Evolutionary conservation across 805 yeast species (phyloP).

Genomic region (Jamesozyma piceae): DNA sequence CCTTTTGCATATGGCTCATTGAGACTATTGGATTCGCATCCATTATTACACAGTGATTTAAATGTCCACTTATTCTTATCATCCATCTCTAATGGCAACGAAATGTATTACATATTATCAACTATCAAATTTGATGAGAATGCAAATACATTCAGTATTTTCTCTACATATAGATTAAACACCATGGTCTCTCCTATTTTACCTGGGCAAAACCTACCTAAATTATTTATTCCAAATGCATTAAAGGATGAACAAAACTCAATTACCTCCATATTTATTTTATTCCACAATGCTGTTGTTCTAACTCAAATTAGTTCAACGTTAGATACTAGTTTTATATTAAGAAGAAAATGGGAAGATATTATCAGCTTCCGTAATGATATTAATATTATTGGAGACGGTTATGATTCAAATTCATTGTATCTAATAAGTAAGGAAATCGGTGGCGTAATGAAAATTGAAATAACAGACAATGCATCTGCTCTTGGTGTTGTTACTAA

Average conservation of each 20-base stretch:
- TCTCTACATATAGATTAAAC: constrained; percentile 59
- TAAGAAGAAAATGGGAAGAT: constrained; percentile 71
- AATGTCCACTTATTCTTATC: constrained; percentile 43
- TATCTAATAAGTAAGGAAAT: constrained; percentile 40
- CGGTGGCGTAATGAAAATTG: constrained; percentile 52
- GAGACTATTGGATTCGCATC: constrained; percentile 53
- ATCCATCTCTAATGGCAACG: constrained; percentile 31
- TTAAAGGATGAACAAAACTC: constrained; percentile 8
- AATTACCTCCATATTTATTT: constrained; percentile 43
- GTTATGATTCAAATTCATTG: constrained; percentile 43
- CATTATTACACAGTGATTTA: constrained; percentile 33
- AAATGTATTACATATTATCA: constrained; percentile 39
- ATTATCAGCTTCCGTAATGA: constrained; percentile 46
- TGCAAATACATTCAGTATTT: constrained; percentile 42
- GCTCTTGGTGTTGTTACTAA: constrained; percentile 8
- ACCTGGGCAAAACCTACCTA: constrained; percentile 3
- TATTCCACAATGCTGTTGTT: constrained; percentile 51
- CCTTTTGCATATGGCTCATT: constrained; percentile 45
- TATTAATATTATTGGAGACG: constrained; percentile 49
- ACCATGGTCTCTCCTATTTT: constrained; percentile 30
- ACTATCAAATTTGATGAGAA: constrained; percentile 42
- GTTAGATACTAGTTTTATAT: constrained; percentile 27
- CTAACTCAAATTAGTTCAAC: constrained; percentile 49
- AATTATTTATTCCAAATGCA: constrained; percentile 11
- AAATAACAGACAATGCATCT: constrained; percentile 25